Percentiles rank a stretch among this genome's conserved stretches.
Evolutionary conservation across 2,329 filamentous ascomycete species (phyloP).

Genomic region (Teratosphaeriaceae sp.): DNA sequence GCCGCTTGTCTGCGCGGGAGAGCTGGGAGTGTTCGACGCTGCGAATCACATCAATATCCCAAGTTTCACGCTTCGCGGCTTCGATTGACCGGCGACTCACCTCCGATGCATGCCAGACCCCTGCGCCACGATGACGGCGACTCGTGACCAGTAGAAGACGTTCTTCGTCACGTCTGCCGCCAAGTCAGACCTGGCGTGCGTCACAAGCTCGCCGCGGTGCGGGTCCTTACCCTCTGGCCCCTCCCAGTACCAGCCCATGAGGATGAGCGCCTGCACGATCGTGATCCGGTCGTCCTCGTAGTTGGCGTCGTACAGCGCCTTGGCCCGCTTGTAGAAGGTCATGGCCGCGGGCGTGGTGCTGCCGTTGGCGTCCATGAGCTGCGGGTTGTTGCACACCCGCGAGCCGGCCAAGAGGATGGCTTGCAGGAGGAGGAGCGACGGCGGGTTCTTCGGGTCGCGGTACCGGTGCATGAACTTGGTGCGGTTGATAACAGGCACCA

Average conservation of each 20-base stretch:
- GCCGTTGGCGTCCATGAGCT: conserved; percentile 92
- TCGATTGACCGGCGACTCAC: conserved; percentile 31
- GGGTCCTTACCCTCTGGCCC: conserved; percentile 65
- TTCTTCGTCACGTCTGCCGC: conserved; percentile 88
- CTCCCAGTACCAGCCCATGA: conserved; percentile 99
- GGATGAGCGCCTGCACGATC: conserved; percentile 84
- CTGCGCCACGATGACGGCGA: conserved; percentile 92
- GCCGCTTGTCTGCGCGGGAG: conserved; percentile 77
- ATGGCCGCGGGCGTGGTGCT: conserved; percentile 91
- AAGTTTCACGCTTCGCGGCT: too few species aligned
- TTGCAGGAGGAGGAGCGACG: conserved; percentile 81
- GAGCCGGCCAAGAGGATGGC: conserved; percentile 86
- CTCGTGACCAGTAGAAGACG: conserved; percentile 96
- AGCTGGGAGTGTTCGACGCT: conserved; percentile 90
- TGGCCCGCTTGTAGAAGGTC: conserved; percentile 96
- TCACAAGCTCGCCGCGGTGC: conserved; percentile 15
- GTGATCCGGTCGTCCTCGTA: conserved; percentile 96
- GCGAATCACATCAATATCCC: too few species aligned
- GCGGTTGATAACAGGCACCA: conserved; percentile 89
- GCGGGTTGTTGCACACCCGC: conserved; percentile 86
- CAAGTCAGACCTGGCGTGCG: conserved; percentile 30
- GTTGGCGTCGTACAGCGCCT: conserved; percentile 92
- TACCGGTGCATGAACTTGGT: conserved; percentile 94
- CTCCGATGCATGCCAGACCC: conserved; percentile 96
- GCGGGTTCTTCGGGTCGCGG: conserved; percentile 83